Percentiles rank a stretch among this genome's conserved stretches.
Evolutionary conservation across 441 rosid genomes (phyloP).

Genomic region (Geranium incanum): DNA sequence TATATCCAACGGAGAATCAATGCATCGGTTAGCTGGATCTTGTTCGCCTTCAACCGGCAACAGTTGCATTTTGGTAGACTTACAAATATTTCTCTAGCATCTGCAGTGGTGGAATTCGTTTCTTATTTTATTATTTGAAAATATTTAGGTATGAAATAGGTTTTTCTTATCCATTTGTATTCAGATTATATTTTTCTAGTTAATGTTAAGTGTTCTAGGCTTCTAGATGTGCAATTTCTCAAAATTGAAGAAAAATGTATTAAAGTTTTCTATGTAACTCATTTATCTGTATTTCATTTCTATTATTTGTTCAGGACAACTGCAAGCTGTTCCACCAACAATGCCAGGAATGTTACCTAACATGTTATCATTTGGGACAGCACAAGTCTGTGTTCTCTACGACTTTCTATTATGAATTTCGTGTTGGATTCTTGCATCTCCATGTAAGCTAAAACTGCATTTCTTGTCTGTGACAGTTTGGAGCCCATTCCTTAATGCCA

Average conservation of each 20-base stretch:
- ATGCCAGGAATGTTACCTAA: conserved; percentile 24
- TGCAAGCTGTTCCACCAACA: conserved; percentile 19
- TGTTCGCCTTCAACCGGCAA: conserved; percentile 28
- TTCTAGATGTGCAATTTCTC: conserved; percentile 12
- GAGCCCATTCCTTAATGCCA: conserved; percentile 29
- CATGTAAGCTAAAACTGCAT: background rate
- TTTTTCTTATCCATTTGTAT: conserved; percentile 9
- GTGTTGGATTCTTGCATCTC: background rate
- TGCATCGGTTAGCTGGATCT: conserved; percentile 24
- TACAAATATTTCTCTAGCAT: conserved; percentile 25
- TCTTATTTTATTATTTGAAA: conserved; percentile 21
- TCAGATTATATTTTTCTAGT: conserved; percentile 1
- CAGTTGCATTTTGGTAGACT: conserved; percentile 26
- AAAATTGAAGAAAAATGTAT: conserved; percentile 3
- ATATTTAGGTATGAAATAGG: conserved; percentile 24
- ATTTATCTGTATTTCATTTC: background rate
- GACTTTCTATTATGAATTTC: background rate
- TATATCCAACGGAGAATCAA: conserved; percentile 21
- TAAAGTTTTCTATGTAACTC: background rate
- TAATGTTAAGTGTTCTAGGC: conserved; percentile 10
- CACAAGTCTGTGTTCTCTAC: conserved; percentile 21
- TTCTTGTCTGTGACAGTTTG: conserved; percentile 18
- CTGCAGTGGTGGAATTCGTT: conserved; percentile 26
- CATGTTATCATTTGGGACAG: conserved; percentile 26
- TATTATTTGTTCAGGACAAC: conserved; percentile 18